Conservation (phyloP, 768 basidiomycete genomes). For the Termitomyces sp. region DNA sequence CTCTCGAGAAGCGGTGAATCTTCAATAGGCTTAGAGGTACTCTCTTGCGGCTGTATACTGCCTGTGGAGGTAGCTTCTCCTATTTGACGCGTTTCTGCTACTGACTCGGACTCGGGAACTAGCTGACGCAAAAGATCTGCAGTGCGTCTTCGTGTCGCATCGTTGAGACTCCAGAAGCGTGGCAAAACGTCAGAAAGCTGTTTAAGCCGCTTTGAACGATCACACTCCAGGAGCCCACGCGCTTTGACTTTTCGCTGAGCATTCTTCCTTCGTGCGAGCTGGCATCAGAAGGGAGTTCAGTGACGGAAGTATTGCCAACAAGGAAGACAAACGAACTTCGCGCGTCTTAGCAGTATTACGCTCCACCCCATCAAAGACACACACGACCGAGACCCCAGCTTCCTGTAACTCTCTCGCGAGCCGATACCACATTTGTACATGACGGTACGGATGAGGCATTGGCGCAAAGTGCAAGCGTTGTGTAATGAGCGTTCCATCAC, state of each 20-base stretch:
- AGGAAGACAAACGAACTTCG: slow-evolving; percentile 43
- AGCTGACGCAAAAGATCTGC: slow-evolving; percentile 8
- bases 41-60: not conserved
- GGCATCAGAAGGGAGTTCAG: not conserved
- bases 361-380: slow-evolving; percentile 75
- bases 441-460: slow-evolving; percentile 55
- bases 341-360: slow-evolving; percentile 61
- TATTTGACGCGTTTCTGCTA: not conserved
- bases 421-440: slow-evolving; percentile 76
- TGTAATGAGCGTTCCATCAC: slow-evolving; percentile 83
- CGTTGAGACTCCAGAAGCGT: slow-evolving; percentile 28
- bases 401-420: slow-evolving; percentile 58
- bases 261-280: slow-evolving; percentile 54
- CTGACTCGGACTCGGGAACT: not conserved
- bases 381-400: slow-evolving; percentile 52
- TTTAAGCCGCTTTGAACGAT: slow-evolving; percentile 49
- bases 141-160: slow-evolving; percentile 20
- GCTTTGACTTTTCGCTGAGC: slow-evolving; percentile 39
- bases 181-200: slow-evolving; percentile 33
- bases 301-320: not conserved
- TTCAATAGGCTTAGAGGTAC: not conserved
- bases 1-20: not conserved
- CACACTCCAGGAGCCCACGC: slow-evolving; percentile 52
- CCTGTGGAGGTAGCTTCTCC: not conserved
- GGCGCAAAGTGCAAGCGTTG: slow-evolving; percentile 75